A percentile compares a stretch with the other conserved stretches of the same genome.
Evolutionary conservation across 2,329 filamentous ascomycete genomes (phyloP).

Genomic region (Aspergillus terreus): DNA sequence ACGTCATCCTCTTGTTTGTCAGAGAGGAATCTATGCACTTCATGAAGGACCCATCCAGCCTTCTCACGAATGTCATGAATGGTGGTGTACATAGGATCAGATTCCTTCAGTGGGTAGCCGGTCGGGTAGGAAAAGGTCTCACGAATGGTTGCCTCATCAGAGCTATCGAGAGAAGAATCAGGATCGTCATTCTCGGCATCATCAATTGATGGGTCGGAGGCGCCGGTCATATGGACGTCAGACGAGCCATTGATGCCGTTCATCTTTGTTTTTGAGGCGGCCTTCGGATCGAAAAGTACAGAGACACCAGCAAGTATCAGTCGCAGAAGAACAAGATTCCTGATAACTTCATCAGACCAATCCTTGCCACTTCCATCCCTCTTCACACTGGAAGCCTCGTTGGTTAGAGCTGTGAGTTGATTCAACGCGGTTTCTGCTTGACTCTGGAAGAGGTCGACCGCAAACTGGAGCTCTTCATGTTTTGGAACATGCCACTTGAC

Average conservation of each 20-base stretch:
- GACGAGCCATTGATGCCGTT: conserved; percentile 37
- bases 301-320: conserved; percentile 89
- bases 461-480: conserved; percentile 78
- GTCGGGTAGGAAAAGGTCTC: conserved; percentile 85
- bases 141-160: conserved; percentile 61
- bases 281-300: conserved; percentile 78
- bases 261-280: conserved; percentile 56
- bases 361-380: conserved; percentile 95
- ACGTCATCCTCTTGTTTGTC: conserved; percentile 92
- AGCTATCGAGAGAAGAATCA: conserved; percentile 52
- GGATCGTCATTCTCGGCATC: conserved; percentile 36
- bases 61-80: conserved; percentile 79
- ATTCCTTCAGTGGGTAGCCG: conserved; percentile 71
- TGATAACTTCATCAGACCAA: conserved; percentile 94
- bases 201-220: conserved; percentile 27
- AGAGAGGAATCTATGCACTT: conserved; percentile 78
- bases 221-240: conserved; percentile 47
- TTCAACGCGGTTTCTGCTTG: conserved; percentile 74
- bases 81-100: conserved; percentile 63
- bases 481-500: conserved; percentile 89
- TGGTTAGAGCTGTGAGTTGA: conserved; percentile 74
- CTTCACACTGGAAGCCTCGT: conserved; percentile 75
- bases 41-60: conserved; percentile 75
- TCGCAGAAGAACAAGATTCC: conserved; percentile 81
- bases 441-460: conserved; percentile 80